phyloP scores from a whole-genome alignment of 73 alveolate species.

The Tetrahymena elliotti region DNA sequence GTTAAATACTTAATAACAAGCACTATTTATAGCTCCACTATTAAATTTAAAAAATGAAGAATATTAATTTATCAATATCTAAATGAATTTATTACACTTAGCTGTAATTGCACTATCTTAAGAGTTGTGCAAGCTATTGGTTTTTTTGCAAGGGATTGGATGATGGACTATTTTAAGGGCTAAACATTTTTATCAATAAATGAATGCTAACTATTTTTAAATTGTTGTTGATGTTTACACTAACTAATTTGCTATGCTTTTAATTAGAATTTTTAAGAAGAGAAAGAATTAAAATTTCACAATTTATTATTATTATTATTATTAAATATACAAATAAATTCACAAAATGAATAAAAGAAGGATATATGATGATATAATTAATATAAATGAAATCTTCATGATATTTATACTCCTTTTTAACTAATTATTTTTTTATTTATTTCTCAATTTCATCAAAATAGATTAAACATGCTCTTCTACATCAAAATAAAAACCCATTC shows the following conservation, averaged over 20 bases:
- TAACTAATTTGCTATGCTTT: no score
- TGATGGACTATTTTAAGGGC: not conserved
- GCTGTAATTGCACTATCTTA: not conserved
- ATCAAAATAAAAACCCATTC: not conserved
- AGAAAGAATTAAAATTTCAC: not conserved
- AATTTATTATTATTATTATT: no score
- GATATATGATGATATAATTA: not conserved
- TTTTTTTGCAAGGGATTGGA: not conserved
- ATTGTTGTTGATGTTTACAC: not conserved
- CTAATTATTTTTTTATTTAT: no score
- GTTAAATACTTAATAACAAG: not conserved
- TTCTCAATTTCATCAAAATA: not conserved
- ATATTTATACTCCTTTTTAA: no score
- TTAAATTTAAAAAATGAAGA: not conserved
- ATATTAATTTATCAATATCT: not conserved
- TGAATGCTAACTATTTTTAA: not conserved
- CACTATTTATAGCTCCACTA: not conserved
- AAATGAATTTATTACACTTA: not conserved
- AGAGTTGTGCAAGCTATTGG: not conserved
- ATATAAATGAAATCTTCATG: not conserved
- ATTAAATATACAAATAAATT: no score
- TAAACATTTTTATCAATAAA: not conserved
- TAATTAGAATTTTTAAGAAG: not conserved
- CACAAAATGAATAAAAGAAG: not conserved
- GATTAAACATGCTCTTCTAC: not conserved